Conservation (phyloP, 2,329 filamentous ascomycete genomes). For the Trichophyton equinum region DNA sequence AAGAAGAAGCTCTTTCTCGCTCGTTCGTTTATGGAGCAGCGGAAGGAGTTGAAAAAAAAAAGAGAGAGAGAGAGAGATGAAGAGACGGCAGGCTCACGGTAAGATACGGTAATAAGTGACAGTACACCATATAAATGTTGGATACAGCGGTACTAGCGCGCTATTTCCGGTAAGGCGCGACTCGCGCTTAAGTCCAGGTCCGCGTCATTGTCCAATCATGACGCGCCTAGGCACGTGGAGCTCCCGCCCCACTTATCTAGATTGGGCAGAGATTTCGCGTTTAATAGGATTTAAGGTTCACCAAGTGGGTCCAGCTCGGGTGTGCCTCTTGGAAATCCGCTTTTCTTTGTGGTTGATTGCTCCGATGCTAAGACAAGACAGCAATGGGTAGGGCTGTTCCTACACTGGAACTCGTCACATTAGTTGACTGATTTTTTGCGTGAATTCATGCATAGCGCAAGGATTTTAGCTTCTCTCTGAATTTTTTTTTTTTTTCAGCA, state of each 20-base stretch:
- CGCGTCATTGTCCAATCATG: neutral
- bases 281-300: neutral
- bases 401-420: slow-evolving; percentile 2
- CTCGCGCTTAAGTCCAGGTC: neutral
- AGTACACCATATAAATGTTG: neutral
- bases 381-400: neutral
- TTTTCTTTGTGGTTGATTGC: neutral
- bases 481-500: no score
- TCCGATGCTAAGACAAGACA: neutral
- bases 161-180: neutral
- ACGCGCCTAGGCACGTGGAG: neutral
- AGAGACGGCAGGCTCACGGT: neutral
- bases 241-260: neutral
- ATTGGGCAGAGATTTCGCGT: neutral
- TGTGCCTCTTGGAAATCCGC: slow-evolving; percentile 1
- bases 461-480: no score
- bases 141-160: neutral
- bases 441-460: neutral
- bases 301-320: neutral
- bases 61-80: no score
- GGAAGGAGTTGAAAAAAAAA: neutral
- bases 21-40: neutral
- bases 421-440: neutral
- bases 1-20: neutral
- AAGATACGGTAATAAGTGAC: neutral